Base-by-base conservation (phyloP, 2,329 filamentous ascomycete genomes). In the Penicillium sp. region DNA sequence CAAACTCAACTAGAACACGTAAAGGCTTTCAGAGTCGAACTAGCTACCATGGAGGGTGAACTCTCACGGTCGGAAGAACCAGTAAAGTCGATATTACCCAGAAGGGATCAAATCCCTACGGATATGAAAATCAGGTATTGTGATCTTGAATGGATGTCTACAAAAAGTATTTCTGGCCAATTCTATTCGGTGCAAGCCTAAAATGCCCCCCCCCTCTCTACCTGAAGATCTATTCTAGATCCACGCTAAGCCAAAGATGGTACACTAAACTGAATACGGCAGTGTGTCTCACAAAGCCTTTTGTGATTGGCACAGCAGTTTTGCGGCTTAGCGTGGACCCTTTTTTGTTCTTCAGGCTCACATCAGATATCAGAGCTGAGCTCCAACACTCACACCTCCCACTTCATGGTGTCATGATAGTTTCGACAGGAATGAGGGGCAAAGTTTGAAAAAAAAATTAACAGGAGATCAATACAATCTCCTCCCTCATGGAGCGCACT, bases 401-500 rank as follows among this genome's bases (percentile, higher is more conserved):
- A 35, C 1, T 7, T n/a, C 28, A 51, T 33, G 46, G n/a, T 19
- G 7, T 33, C n/a, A 51, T n/a, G 13, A 35, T 13, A 33, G 2
- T 11, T 28, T 51, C 26, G 10, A 35, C 5, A 6, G 4, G 13
- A 19, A 22, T 16, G 28, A 33, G 30, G 28, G 28, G n/a, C 2
- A 35, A 19, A 35, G 3, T 19, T 10, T 13, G 25, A 48, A 16
- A 14, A 35, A 6, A 22, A 48, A 16, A 14, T 22, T 3, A 22
- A 33, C n/a, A 33, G 46, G 46, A 51, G 46, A 22, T 22, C 28
- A 26, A 33, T 11, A 13, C 13, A n/a, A 13, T 56, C 19, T 56
- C 19, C 33, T 26, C 33, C 33, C 49, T 28, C 49, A 66, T 67
- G 66, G 60, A 63, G 37, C 62, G 66, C 53, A 65, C 62, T 14